phyloP scores from a whole-genome alignment of 2,329 filamentous ascomycete genomes.

The Lachnellula occidentalis region DNA sequence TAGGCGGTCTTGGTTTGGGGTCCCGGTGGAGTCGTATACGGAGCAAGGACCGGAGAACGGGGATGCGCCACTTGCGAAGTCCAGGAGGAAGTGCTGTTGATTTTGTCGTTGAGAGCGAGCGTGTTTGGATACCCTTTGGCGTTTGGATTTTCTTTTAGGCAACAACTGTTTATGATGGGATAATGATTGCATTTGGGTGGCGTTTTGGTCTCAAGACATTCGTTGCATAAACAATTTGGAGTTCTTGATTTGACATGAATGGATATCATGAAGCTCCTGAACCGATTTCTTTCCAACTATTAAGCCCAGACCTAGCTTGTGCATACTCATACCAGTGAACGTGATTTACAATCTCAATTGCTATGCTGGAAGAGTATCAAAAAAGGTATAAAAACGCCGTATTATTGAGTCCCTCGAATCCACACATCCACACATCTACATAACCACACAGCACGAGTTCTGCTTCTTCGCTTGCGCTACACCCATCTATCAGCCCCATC shows the following conservation, averaged over 20 bases:
- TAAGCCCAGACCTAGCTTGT: neutral
- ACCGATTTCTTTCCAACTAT: neutral
- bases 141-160: constrained; percentile 13
- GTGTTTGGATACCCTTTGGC: constrained; percentile 19
- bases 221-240: constrained; percentile 11
- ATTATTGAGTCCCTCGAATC: neutral
- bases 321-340: neutral
- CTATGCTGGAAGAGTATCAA: constrained; percentile 15
- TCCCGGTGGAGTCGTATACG: constrained; percentile 42
- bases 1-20: constrained; percentile 60
- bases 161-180: constrained; percentile 3
- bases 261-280: constrained; percentile 4
- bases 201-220: constrained; percentile 3
- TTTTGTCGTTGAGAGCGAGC: constrained; percentile 1
- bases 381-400: constrained; percentile 20
- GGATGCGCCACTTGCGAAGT: constrained; percentile 22
- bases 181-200: constrained; percentile 21
- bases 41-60: constrained; percentile 30
- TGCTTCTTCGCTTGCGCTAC: constrained; percentile 69
- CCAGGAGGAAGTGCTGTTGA: constrained; percentile 29
- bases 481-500: constrained; percentile 3
- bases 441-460: constrained; percentile 69
- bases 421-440: constrained; percentile 41
- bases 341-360: constrained; percentile 15
- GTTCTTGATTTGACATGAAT: constrained; percentile 6